Conservation (phyloP, 2,329 filamentous ascomycete genomes). For the Pezicula neosporulosa region DNA sequence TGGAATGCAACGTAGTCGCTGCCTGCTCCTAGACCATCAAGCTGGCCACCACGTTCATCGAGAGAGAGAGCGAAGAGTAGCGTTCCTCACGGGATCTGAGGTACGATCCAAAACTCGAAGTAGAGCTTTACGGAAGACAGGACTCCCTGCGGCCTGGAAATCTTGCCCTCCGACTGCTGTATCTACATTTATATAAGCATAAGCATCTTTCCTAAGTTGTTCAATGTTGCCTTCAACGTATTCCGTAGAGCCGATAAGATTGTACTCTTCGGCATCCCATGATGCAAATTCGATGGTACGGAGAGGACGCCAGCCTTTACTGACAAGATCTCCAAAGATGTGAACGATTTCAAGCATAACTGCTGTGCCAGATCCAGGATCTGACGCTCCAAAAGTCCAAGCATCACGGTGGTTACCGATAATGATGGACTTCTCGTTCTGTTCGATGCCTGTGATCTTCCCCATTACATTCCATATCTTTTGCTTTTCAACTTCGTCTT, state of each 20-base stretch:
- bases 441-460: constrained; percentile 79
- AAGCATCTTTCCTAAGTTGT: constrained; percentile 66
- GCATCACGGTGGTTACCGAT: constrained; percentile 92
- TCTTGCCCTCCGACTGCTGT: constrained; percentile 71
- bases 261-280: constrained; percentile 94
- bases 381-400: constrained; percentile 84
- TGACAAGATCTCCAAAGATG: constrained; percentile 75
- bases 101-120: constrained; percentile 72
- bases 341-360: constrained; percentile 86
- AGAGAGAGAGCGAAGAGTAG: constrained; percentile 72
- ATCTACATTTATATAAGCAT: constrained; percentile 91
- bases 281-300: constrained; percentile 97
- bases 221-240: constrained; percentile 85
- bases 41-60: constrained; percentile 57
- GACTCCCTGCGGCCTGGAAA: constrained; percentile 77
- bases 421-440: constrained; percentile 77
- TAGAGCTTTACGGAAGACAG: constrained; percentile 71
- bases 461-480: constrained; percentile 92
- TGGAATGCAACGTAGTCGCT: constrained; percentile 91
- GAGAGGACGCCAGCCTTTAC: constrained; percentile 81
- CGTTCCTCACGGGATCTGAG: constrained; percentile 66
- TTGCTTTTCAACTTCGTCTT: constrained; percentile 79
- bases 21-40: constrained; percentile 69
- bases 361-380: constrained; percentile 85
- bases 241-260: constrained; percentile 90